Evolutionary conservation across 371 early-diverging fungal genomes (phyloP), one percentile per base, ranked within the genome.

Genomic region (Dinochytrium kinnereticum): DNA sequence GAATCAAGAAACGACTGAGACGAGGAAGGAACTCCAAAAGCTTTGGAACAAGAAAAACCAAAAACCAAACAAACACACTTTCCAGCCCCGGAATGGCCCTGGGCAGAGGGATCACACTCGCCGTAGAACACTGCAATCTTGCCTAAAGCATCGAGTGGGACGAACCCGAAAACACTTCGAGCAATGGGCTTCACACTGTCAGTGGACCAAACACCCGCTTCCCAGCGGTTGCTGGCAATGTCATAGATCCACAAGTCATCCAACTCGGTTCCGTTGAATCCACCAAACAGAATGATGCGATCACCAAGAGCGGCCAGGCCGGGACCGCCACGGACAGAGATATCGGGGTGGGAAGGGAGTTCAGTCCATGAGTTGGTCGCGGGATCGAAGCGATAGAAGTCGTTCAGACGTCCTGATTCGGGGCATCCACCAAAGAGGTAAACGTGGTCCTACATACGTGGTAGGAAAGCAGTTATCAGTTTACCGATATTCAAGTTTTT

Each of bases 361-460:
- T 68, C 24, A 2, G 71, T 71, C 71, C 71, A 71, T 19, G 15
- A 24, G 21, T n/a, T 13, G 1, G 64, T 57, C 17, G 51, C 26
- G 0, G 65, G 37, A 24, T 71, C 67, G 36, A 61, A 71, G 28
- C 36, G 39, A 2, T 67, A 30, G 15, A 71, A 28, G 33, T 71
- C 71, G 24, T 71, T 71, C 36, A 71, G 5, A 44, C 71, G 59
- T 28, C 71, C 71, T 17, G 3, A 30, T 28, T 53, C 5, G 59
- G 65, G 65, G 0, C 71, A 71, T 3, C 71, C 71, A 34, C 65
- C 71, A 28, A 71, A 71, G 15, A 71, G 61, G 38, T 34, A 71
- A 19, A 71, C 39, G 24, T 66, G 30, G 24, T 37, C 51, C 17
- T 28, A 13, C 13, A 19, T 13, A 44, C 19, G n/a, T n/a, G n/a